Evolutionary conservation across 345 rosid species (phyloP), one percentile per base, ranked within the genome.

Genomic region (Euphorbia tirucalli): DNA sequence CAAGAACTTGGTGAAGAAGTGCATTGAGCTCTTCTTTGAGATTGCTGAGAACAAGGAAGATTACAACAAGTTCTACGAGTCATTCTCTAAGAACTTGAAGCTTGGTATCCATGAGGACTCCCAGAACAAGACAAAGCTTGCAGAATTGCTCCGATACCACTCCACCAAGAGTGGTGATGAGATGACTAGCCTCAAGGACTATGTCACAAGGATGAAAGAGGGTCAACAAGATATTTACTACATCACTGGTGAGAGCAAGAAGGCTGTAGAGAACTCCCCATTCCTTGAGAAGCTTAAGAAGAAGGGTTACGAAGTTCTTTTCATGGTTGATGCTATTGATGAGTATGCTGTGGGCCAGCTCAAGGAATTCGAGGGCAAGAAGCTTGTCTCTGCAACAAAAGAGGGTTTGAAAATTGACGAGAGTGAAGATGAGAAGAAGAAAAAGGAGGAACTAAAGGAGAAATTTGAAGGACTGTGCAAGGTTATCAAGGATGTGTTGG

Each of bases 11-110:
- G 97, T 92, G 75, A 92, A 92, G 92, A 92, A 92, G 83, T 92
- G 96, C 63, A 35, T 90, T 10, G 98, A 93, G 83, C 90, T 93
- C 57, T 90, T 90, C 91, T 80, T 83, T 61, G 98, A 93, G 83
- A 87, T 93, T 66, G 96, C 98, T 43, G 98, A 90, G 88, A 90
- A 90, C 89, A 90, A 93, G 86, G 98, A 93, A 70, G 96, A 89
- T 74, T 90, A 90, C 83, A 90, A 88, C 85, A 93, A 93, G 77
- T 93, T 93, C 82, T 93, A 90, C 0, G 98, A 87, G 83, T 78
- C 98, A 0, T 92, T 90, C 89, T 87, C 98, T 28, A 93, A 92
- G 86, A 93, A 93, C 58, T 77, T 93, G 63, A 93, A 93, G 86
- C 92, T 93, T 0, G 95, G 96, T 14, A 90, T 93, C 83, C 98